Evolutionary conservation across 2,329 filamentous ascomycete genomes (phyloP).

Genomic region (Cordyceps cateniannulata): DNA sequence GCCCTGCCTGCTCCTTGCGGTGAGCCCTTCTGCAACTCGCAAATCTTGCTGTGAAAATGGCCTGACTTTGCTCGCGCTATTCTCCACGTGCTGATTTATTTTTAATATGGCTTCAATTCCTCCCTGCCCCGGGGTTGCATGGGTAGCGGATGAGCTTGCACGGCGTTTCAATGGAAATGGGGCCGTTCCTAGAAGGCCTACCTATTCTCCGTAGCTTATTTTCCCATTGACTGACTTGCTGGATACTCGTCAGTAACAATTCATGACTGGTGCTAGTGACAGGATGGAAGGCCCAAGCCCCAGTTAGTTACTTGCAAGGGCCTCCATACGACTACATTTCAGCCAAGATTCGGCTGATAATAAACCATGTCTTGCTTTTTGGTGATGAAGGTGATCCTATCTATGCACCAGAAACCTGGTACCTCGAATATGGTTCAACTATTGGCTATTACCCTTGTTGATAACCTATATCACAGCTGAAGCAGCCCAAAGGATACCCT

Average conservation of each 20-base stretch:
- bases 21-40: not conserved
- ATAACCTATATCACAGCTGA: not conserved
- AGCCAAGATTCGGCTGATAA: not conserved
- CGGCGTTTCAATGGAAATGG: not conserved
- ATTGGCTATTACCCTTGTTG: not conserved
- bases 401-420: too few relatives aligned
- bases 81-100: not conserved
- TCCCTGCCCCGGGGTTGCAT: not conserved
- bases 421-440: not conserved
- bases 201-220: not conserved
- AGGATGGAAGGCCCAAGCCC: too few relatives aligned
- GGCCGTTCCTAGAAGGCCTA: not conserved
- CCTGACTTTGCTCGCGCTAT: conserved; percentile 4
- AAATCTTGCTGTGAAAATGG: not conserved
- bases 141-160: not conserved
- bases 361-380: not conserved
- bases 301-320: too few relatives aligned
- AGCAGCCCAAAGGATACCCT: not conserved
- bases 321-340: too few relatives aligned
- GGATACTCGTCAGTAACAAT: not conserved
- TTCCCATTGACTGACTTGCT: not conserved
- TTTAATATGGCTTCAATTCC: not conserved
- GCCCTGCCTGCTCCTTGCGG: not conserved
- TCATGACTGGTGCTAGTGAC: not conserved
- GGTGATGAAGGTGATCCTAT: too few relatives aligned